Evolutionary conservation across 2,329 filamentous ascomycete species (phyloP).

Genomic region (Truncatella angustata): DNA sequence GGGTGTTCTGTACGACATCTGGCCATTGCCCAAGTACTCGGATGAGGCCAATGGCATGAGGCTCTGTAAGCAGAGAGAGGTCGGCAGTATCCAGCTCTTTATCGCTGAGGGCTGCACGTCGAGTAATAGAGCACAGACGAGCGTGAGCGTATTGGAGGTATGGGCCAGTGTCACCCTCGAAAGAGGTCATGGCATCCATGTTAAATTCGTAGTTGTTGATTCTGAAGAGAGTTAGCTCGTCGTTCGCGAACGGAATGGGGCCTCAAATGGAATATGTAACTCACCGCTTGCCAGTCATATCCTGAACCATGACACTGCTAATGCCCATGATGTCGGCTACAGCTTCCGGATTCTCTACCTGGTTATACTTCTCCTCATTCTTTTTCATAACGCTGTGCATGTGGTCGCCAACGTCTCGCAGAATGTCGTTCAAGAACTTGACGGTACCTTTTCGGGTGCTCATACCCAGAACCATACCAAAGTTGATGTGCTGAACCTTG

Average conservation of each 20-base stretch:
- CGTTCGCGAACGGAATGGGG: too few relatives aligned
- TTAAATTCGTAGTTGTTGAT: constrained; percentile 59
- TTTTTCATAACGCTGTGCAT: constrained; percentile 98
- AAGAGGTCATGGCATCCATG: constrained; percentile 69
- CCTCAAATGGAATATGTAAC: constrained; percentile 25
- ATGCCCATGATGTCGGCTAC: constrained; percentile 90
- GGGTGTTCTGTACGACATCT: constrained; percentile 78
- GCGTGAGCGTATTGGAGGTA: constrained; percentile 72
- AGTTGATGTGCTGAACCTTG: constrained; percentile 73
- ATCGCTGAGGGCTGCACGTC: constrained; percentile 25
- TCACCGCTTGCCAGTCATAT: constrained; percentile 92
- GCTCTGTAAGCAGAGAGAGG: constrained; percentile 58
- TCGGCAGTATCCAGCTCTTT: constrained; percentile 49
- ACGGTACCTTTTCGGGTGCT: constrained; percentile 71
- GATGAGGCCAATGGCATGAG: constrained; percentile 58
- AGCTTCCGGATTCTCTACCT: constrained; percentile 78
- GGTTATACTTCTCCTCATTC: constrained; percentile 86
- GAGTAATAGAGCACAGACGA: constrained; percentile 50
- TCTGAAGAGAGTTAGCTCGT: too few relatives aligned
- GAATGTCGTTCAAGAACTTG: constrained; percentile 58
- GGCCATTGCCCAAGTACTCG: constrained; percentile 81
- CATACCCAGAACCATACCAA: constrained; percentile 70
- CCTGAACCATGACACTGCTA: constrained; percentile 94
- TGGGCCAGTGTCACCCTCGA: constrained; percentile 71
- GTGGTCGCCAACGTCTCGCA: constrained; percentile 79